These are phyloP conservation scores for Iris pallida DNA, from an alignment of 116 monocot genomes.

Conservation along the genomic window DNA sequence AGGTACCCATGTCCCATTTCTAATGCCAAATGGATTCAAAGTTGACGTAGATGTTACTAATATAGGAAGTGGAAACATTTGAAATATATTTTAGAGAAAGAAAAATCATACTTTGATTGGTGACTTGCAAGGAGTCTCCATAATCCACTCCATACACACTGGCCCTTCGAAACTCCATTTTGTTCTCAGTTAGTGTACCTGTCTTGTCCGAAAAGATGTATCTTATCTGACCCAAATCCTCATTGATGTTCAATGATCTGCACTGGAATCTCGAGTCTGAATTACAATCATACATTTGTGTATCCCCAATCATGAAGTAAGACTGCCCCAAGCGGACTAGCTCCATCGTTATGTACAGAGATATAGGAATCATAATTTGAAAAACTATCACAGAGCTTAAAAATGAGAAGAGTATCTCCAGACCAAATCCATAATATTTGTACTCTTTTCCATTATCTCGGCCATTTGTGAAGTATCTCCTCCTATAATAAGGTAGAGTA, in stretches of 20 bases:
- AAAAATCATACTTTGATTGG: neutral
- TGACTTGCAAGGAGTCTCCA: neutral
- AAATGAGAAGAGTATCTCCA: slow-evolving; percentile 37
- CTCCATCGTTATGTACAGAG: slow-evolving; percentile 60
- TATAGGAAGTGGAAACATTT: neutral
- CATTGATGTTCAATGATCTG: slow-evolving; percentile 50
- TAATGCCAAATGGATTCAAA: slow-evolving; percentile 58
- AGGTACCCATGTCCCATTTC: slow-evolving; percentile 24
- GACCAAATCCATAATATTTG: slow-evolving; percentile 38
- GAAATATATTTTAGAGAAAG: slow-evolving; percentile 9
- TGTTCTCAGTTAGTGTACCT: slow-evolving; percentile 53
- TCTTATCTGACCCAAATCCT: slow-evolving; percentile 58
- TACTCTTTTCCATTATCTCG: slow-evolving; percentile 19
- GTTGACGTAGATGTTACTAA: slow-evolving; percentile 40
- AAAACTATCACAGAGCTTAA: slow-evolving; percentile 50
- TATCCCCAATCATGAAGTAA: slow-evolving; percentile 48
- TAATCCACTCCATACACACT: slow-evolving; percentile 37
- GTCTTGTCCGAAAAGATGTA: slow-evolving; percentile 59
- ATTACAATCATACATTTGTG: slow-evolving; percentile 28
- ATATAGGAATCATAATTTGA: slow-evolving; percentile 63
- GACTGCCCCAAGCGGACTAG: slow-evolving; percentile 53
- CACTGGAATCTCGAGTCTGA: slow-evolving; percentile 46
- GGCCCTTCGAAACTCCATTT: slow-evolving; percentile 56
- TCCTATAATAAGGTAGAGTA: slow-evolving; percentile 32
- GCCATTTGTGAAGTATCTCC: slow-evolving; percentile 23